Evolutionary conservation across 805 yeast genomes (phyloP), one percentile per base, ranked within the genome.

Genomic region (Lipomyces chichibuensis): DNA sequence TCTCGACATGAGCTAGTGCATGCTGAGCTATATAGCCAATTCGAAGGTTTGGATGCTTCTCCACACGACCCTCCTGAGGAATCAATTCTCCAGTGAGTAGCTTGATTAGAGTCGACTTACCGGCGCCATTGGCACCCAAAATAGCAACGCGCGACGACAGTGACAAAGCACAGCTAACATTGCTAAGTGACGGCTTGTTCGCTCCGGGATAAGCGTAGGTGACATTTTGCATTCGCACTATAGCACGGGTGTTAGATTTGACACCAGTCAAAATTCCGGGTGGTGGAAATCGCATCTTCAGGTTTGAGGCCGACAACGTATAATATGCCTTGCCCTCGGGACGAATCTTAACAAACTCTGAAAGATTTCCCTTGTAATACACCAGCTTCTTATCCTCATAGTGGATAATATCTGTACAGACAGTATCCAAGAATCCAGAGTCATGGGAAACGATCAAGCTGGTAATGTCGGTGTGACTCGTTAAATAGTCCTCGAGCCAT

Each of bases 11-110:
- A 80, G 92, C 97, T 77, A 94, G 86, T 46, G 99, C 98, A 76
- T 94, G 98, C 83, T 94, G 99, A 25, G 98, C 98, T 83, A 94
- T 95, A 82, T 94, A 94, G 67, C 98, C 99, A 74, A 94, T 92
- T 84, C 99, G 92, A 81, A 95, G 84, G 80, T 94, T 94, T 71
- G 98, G 98, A 82, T 94, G 99, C 80, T 95, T 95, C 82, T 95
- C 98, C 65, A 94, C 97, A 69, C 87, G 88, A 75, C 99, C 99
- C 66, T 81, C 84, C 70, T 87, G 84, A 27, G 99, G 97, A 64
- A 90, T 85, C 66, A 92, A 83, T 80, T 94, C 99, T 72, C 91
- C 99, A 9, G 98, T 95, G 73, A 94, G 84, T 63, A 95, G 83
- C 80, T 94, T 94, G 80, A 95, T 94, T 75, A 95, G 84, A 20